A percentile compares a stretch with the other conserved stretches of the same genome.
Evolutionary conservation across 352 stramenopile species (phyloP).

Genomic region (Pythium folliculosum): DNA sequence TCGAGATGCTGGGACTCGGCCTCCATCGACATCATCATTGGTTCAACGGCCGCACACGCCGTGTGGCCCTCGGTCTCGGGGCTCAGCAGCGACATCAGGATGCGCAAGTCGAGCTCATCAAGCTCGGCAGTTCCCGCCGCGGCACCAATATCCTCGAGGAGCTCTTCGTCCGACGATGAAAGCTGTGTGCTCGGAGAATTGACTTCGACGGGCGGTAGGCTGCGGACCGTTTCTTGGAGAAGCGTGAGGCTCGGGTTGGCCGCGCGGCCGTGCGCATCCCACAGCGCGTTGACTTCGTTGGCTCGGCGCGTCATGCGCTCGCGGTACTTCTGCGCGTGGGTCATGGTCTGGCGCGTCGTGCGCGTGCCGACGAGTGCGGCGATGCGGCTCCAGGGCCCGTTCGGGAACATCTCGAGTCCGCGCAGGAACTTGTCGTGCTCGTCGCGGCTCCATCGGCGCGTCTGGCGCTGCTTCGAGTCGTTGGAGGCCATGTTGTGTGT

Average conservation of each 20-base stretch:
- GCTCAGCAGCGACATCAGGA: conserved; percentile 7
- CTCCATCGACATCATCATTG: background rate
- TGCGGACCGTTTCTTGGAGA: background rate
- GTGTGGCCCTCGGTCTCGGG: background rate
- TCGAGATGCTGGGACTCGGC: conserved; percentile 5
- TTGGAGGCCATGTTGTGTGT: background rate
- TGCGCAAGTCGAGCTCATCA: conserved; percentile 15
- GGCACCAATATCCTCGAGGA: background rate
- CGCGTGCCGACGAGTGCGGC: conserved; percentile 44
- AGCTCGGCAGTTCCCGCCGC: background rate
- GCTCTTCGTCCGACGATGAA: conserved; percentile 2
- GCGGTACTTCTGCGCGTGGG: conserved; percentile 75
- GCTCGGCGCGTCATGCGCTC: conserved; percentile 61
- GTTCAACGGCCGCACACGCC: background rate
- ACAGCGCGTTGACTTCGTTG: conserved; percentile 8
- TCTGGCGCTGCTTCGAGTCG: conserved; percentile 2
- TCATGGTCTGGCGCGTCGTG: conserved; percentile 91
- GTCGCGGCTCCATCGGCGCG: conserved; percentile 56
- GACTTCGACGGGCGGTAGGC: background rate
- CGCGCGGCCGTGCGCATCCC: background rate
- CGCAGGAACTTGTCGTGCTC: conserved; percentile 81
- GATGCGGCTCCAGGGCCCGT: conserved; percentile 81
- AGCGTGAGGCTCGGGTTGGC: background rate
- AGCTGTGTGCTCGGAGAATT: background rate
- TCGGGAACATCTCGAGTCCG: conserved; percentile 79